Evolutionary conservation across 371 early-diverging fungal species (phyloP).

Genomic region (Scutellospora calospora): DNA sequence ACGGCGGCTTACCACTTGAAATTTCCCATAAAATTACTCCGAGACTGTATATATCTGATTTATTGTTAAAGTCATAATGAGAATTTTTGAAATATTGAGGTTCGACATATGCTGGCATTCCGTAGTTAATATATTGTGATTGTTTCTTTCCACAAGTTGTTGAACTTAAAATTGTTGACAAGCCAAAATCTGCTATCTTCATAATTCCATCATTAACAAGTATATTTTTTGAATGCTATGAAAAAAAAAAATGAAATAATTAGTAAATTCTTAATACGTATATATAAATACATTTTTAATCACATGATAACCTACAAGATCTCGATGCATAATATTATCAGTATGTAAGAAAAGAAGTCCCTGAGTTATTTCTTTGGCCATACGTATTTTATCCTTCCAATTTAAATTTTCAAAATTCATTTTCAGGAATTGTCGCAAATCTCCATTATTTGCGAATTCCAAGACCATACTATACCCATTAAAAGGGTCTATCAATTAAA

Average conservation of each 20-base stretch:
- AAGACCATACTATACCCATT: background rate
- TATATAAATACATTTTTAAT: constrained; percentile 30
- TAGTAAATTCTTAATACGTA: background rate
- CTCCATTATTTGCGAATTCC: constrained; percentile 14
- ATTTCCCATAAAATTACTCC: background rate
- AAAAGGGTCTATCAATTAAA: no score
- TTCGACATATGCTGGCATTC: constrained; percentile 5
- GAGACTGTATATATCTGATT: constrained; percentile 3
- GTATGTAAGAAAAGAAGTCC: constrained; percentile 46
- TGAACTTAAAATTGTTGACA: constrained; percentile 40
- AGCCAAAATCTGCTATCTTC: constrained; percentile 38
- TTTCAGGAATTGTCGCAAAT: constrained; percentile 4
- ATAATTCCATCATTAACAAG: constrained; percentile 35
- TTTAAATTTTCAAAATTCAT: constrained; percentile 26
- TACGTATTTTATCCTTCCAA: constrained; percentile 50
- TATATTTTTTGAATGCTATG: constrained; percentile 44
- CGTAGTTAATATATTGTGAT: background rate
- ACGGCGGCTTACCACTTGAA: background rate
- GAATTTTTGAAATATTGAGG: background rate
- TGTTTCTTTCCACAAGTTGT: no score
- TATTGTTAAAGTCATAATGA: background rate
- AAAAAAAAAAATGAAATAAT: constrained; percentile 45
- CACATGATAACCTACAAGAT: constrained; percentile 43
- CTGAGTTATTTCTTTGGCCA: constrained; percentile 47
- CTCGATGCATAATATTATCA: constrained; percentile 47